These are phyloP conservation scores for Lyophyllum decastes DNA, from an alignment of 768 basidiomycete genomes.

Conservation along the genomic window DNA sequence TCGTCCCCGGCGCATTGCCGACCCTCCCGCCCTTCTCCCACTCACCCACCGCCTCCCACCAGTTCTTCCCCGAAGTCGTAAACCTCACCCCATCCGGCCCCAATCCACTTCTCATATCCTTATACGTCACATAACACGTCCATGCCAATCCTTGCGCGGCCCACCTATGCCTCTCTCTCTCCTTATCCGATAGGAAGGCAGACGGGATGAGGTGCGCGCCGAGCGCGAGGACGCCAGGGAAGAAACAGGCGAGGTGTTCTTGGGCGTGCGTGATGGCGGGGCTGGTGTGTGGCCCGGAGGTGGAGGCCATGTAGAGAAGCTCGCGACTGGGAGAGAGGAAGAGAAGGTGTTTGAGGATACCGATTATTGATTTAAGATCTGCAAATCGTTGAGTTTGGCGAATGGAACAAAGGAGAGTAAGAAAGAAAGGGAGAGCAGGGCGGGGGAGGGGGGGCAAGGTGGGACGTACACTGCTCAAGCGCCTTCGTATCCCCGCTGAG, in stretches of 20 bases:
- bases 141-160: conserved; percentile 72
- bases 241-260: conserved; percentile 73
- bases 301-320: conserved; percentile 67
- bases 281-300: conserved; percentile 16
- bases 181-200: conserved; percentile 27
- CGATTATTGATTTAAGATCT: conserved; percentile 54
- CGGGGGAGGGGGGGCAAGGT: not conserved
- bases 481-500: conserved; percentile 49
- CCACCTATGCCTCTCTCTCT: conserved; percentile 58
- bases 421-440: not conserved
- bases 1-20: conserved; percentile 47
- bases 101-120: conserved; percentile 64
- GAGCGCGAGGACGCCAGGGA: conserved; percentile 64
- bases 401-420: too few species aligned
- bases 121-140: conserved; percentile 68
- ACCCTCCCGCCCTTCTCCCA: conserved; percentile 46
- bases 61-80: conserved; percentile 33
- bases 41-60: conserved; percentile 45
- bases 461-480: conserved; percentile 51
- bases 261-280: conserved; percentile 35
- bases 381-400: not conserved
- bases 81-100: conserved; percentile 60
- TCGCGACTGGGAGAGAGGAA: conserved; percentile 57
- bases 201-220: conserved; percentile 52
- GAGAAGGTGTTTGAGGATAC: conserved; percentile 58